Percentiles rank a stretch among this genome's conserved stretches.
Conservation (phyloP, 768 basidiomycete genomes). For the Mycena belliarum region DNA sequence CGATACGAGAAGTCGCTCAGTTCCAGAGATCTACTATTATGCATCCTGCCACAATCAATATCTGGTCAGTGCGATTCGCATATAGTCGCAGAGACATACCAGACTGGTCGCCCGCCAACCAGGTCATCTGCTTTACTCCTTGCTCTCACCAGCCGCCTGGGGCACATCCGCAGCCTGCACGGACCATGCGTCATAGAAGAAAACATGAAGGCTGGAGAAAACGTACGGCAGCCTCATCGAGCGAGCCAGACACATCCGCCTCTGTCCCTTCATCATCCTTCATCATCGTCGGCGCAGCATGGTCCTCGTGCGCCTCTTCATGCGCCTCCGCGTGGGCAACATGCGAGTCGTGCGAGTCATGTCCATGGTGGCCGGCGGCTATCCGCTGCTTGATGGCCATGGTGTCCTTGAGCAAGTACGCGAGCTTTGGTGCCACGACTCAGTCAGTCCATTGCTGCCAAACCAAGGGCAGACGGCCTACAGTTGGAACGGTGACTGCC, state of each 20-base stretch:
- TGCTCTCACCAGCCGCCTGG: constrained; percentile 23
- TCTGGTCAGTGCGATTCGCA: background rate
- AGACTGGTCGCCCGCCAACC: background rate
- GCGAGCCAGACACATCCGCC: constrained; percentile 36
- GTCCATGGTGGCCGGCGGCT: constrained; percentile 17
- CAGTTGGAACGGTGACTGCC: constrained; percentile 41
- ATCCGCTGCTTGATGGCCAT: constrained; percentile 9
- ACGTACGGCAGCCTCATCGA: constrained; percentile 34
- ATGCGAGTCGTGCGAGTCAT: constrained; percentile 31
- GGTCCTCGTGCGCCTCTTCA: constrained; percentile 23
- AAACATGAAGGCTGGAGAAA: background rate
- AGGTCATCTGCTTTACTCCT: constrained; percentile 10
- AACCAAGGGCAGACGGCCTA: constrained; percentile 28
- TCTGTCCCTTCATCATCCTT: constrained; percentile 43
- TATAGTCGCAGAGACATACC: background rate
- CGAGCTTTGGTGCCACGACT: constrained; percentile 3
- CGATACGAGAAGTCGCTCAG: background rate
- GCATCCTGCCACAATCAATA: background rate
- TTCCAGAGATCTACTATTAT: background rate
- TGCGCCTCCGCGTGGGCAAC: constrained; percentile 32
- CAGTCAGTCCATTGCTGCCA: background rate
- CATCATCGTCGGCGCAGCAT: constrained; percentile 28
- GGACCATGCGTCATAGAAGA: background rate
- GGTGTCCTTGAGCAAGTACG: constrained; percentile 38
- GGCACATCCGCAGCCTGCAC: constrained; percentile 30